Percentiles rank a stretch among this genome's conserved stretches.
phyloP scores from a whole-genome alignment of 768 basidiomycete species.

The Hypholoma fasciculare region DNA sequence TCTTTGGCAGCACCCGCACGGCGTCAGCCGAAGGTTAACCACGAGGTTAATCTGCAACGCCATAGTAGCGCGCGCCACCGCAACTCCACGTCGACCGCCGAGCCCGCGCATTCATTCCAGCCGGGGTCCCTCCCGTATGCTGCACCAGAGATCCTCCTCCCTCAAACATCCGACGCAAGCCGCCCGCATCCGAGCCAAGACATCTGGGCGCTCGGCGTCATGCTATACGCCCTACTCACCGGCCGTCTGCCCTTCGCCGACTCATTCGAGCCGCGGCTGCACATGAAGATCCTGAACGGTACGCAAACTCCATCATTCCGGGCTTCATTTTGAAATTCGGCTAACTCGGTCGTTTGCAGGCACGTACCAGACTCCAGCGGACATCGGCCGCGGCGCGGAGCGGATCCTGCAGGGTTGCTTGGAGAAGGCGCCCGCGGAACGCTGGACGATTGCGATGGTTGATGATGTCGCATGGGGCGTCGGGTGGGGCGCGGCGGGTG shows the following conservation, averaged over 20 bases:
- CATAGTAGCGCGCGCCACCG: constrained; percentile 51
- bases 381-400: constrained; percentile 61
- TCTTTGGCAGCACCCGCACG: constrained; percentile 35
- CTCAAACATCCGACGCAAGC: constrained; percentile 42
- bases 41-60: constrained; percentile 29
- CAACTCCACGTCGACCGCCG: constrained; percentile 38
- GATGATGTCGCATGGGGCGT: constrained; percentile 82
- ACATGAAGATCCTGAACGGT: constrained; percentile 91
- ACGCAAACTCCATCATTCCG: constrained; percentile 24
- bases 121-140: constrained; percentile 92
- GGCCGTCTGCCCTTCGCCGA: constrained; percentile 89
- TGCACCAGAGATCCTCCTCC: constrained; percentile 81
- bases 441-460: constrained; percentile 84
- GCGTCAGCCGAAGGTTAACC: constrained; percentile 20
- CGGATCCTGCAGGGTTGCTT: constrained; percentile 81
- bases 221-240: constrained; percentile 83
- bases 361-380: constrained; percentile 55
- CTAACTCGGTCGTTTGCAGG: constrained; percentile 39
- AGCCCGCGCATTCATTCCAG: constrained; percentile 40
- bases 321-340: neutral
- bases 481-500: constrained; percentile 64
- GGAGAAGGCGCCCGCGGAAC: constrained; percentile 52
- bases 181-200: constrained; percentile 77
- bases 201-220: constrained; percentile 93
- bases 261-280: constrained; percentile 86